Evolutionary conservation across 2,329 filamentous ascomycete species (phyloP), one percentile per base, ranked within the genome.

Genomic region (Hypoxylon sp.): DNA sequence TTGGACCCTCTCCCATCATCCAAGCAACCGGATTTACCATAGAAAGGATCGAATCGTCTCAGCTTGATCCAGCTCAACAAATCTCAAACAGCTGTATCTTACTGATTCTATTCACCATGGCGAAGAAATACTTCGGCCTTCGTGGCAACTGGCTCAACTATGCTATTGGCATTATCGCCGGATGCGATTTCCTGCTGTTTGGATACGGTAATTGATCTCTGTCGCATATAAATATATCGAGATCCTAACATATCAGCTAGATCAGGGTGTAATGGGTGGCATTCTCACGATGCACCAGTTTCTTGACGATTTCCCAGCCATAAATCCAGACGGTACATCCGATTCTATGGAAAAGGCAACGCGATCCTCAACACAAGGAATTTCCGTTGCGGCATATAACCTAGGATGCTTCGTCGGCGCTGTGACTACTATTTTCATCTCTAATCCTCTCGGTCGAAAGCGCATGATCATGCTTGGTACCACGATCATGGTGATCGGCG

Each of bases 211-310:
- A 55, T 79, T 53, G 35, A 54, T 44, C 39, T 37, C 35, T 19
- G 29, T 47, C 31, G 50, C 31, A 39, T 14, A 17, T 17, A 52
- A 42, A 6, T 10, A 42, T 48, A 26, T 10, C 51, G 19, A 33
- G 52, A 58, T 31, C 9, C 63, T 67, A 55, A 57, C 71, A 83
- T 79, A 46, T 79, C 2, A 6, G 29, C 10, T 85, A 90, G 91
- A 93, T 78, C 90, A 92, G 79, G 90, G 91, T 76, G 90, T 93
- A 9, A 94, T 92, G 85, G 92, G 90, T 50, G 90, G 90, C 63
- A 88, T 95, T 70, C 82, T 95, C 63, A 93, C 91, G 2, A 85
- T 94, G 74, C 80, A 85, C 19, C 84, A 85, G 9, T 93, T 92
- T 73, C 81, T 88, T 1, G 73, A 78, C 1, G 79, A 81, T 14